Conservation (phyloP, 352 stramenopile genomes). For the Pythium aquatile region DNA sequence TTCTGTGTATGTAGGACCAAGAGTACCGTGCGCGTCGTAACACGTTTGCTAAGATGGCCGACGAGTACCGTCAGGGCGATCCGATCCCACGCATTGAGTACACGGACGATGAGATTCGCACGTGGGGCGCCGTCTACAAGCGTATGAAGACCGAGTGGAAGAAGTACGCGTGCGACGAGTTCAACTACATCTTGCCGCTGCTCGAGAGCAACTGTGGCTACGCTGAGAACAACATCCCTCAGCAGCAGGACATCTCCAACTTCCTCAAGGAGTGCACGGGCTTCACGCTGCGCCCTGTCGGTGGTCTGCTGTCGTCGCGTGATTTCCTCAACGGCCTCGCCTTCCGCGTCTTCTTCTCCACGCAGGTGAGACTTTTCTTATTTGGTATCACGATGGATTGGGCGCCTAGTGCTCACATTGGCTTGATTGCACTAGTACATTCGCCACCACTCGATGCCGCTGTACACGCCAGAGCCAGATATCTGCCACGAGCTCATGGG, state of each 20-base stretch:
- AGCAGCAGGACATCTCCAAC: slow-evolving; percentile 93
- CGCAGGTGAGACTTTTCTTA: slow-evolving; percentile 48
- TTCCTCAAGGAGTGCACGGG: slow-evolving; percentile 94
- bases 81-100: slow-evolving; percentile 94
- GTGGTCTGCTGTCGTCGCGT: slow-evolving; percentile 93
- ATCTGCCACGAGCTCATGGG: slow-evolving; percentile 97
- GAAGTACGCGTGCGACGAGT: slow-evolving; percentile 96
- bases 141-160: slow-evolving; percentile 93
- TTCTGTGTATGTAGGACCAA: slow-evolving; percentile 46
- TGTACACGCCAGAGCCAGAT: slow-evolving; percentile 98
- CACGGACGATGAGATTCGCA: slow-evolving; percentile 91
- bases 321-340: slow-evolving; percentile 98
- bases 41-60: slow-evolving; percentile 86
- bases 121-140: slow-evolving; percentile 93
- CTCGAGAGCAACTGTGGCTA: slow-evolving; percentile 96
- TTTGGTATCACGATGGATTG: too few species aligned
- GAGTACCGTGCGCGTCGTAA: slow-evolving; percentile 90
- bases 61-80: slow-evolving; percentile 89
- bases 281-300: slow-evolving; percentile 91
- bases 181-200: slow-evolving; percentile 93
- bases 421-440: slow-evolving; percentile 81
- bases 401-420: background rate
- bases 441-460: slow-evolving; percentile 92
- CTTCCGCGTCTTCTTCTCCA: slow-evolving; percentile 98
- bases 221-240: slow-evolving; percentile 92